phyloP scores from a whole-genome alignment of 1,284 basidiomycete species.

The Fomitopsis palustris region DNA sequence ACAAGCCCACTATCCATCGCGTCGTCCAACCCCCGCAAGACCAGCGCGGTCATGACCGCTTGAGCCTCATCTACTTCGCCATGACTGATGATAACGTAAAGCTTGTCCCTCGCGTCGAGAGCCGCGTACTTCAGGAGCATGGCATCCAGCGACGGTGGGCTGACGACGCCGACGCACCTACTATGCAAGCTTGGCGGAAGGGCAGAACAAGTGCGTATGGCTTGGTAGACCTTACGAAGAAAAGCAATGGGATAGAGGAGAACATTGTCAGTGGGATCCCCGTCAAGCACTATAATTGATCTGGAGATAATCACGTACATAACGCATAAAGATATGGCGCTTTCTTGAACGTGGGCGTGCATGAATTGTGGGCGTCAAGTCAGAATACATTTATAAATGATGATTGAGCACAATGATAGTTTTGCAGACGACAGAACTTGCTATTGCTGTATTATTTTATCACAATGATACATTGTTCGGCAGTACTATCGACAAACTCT shows the following conservation, averaged over 20 bases:
- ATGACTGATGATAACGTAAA: constrained; percentile 23
- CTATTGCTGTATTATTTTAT: too few relatives aligned
- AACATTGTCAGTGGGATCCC: constrained; percentile 43
- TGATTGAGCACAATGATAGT: too few relatives aligned
- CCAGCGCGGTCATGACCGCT: constrained; percentile 41
- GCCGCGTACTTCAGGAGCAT: constrained; percentile 35
- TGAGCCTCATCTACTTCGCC: constrained; percentile 51
- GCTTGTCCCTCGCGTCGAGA: constrained; percentile 36
- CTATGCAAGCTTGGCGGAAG: constrained; percentile 35
- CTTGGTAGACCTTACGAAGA: constrained; percentile 23
- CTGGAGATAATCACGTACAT: neutral
- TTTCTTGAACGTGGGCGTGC: too few relatives aligned
- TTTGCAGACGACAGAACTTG: too few relatives aligned
- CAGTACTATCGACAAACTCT: too few relatives aligned
- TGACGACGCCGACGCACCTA: constrained; percentile 30
- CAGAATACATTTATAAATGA: too few relatives aligned
- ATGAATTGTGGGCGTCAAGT: too few relatives aligned
- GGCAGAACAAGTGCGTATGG: constrained; percentile 33
- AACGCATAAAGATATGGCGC: too few relatives aligned
- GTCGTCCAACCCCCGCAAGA: constrained; percentile 45
- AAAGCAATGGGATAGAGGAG: constrained; percentile 39
- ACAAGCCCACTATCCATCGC: constrained; percentile 34
- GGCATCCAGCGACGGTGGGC: constrained; percentile 28
- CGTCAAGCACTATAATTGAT: constrained; percentile 46
- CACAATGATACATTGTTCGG: too few relatives aligned